phyloP scores from a whole-genome alignment of 768 basidiomycete genomes.

The Agaricus blazei region DNA sequence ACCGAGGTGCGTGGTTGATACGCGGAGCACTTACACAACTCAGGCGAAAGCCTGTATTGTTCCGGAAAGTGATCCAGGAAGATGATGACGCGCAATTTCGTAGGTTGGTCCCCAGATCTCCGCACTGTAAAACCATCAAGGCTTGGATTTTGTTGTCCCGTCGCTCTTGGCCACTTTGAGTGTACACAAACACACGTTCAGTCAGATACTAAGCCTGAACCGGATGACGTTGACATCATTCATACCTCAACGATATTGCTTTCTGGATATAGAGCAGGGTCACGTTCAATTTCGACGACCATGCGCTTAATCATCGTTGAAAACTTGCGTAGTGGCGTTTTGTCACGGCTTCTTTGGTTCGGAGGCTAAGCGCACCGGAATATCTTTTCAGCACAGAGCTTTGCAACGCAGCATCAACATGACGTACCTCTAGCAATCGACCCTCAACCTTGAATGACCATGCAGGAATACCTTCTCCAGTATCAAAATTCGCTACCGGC shows the following conservation, averaged over 20 bases:
- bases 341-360: slow-evolving; percentile 62
- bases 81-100: slow-evolving; percentile 78
- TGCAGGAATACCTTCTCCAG: slow-evolving; percentile 84
- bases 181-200: neutral
- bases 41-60: slow-evolving; percentile 73
- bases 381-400: neutral
- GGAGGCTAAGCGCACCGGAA: slow-evolving; percentile 36
- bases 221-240: slow-evolving; percentile 12
- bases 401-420: too few relatives aligned
- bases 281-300: slow-evolving; percentile 84
- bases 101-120: slow-evolving; percentile 73
- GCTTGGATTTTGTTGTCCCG: slow-evolving; percentile 50
- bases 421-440: slow-evolving; percentile 69
- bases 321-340: slow-evolving; percentile 65
- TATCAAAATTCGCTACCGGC: slow-evolving; percentile 56
- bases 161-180: slow-evolving; percentile 56
- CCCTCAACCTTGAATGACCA: slow-evolving; percentile 90
- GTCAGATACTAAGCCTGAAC: neutral
- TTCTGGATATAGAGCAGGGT: slow-evolving; percentile 74
- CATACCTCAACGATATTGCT: slow-evolving; percentile 85
- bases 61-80: slow-evolving; percentile 86
- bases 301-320: slow-evolving; percentile 81
- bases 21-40: slow-evolving; percentile 49
- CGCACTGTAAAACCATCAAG: slow-evolving; percentile 86
- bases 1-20: neutral